Evolutionary conservation across 129 eudicot genomes (phyloP), one percentile per base, ranked within the genome.

Genomic region (Silybum marianum): DNA sequence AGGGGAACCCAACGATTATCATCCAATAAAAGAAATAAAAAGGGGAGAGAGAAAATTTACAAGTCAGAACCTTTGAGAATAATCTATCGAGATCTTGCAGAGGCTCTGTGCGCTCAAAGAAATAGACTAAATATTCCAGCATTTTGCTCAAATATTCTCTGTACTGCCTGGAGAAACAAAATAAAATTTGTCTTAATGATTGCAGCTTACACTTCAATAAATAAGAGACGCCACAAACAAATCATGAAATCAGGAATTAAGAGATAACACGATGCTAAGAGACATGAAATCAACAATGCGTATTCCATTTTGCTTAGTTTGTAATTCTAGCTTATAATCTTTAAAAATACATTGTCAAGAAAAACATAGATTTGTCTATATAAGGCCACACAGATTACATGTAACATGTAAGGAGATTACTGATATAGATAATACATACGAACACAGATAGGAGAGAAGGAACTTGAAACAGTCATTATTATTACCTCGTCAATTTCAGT

Each of bases 81-180:
- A 93, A 90, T 88, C 97, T 90, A 60, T 91, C 98, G 66, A 96
- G 91, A 86, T 96, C 99, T 85, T 93, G 90, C 83, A 96, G 83
- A 46, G 99, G 99, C 82, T 96, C 99, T 68, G 98, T 91, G 76
- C 99, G 93, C 89, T 89, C 97, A 81, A 93, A 78, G 77, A 93
- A 96, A 54, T 84, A 90, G 69, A 90, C 80, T 67, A 96, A 88
- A 91, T 96, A 93, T 68, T 90, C 99, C 83, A 93, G 77, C 81
- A 96, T 84, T 77, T 93, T 90, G 90, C 75, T 84, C 79, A 96
- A 72, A 86, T 96, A 96, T 73, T 88, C 97, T 83, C 63, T 88
- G 86, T 90, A 96, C 68, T 93, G 95, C 93, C 99, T 96, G 90
- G 28, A 78, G 12, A 77, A 81, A 73, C 30, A 78, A 71, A 69